A percentile compares a stretch with the other conserved stretches of the same genome.
Evolutionary conservation across 176 grass and related monocot species (phyloP).

Genomic region (Oryza rufipogon): DNA sequence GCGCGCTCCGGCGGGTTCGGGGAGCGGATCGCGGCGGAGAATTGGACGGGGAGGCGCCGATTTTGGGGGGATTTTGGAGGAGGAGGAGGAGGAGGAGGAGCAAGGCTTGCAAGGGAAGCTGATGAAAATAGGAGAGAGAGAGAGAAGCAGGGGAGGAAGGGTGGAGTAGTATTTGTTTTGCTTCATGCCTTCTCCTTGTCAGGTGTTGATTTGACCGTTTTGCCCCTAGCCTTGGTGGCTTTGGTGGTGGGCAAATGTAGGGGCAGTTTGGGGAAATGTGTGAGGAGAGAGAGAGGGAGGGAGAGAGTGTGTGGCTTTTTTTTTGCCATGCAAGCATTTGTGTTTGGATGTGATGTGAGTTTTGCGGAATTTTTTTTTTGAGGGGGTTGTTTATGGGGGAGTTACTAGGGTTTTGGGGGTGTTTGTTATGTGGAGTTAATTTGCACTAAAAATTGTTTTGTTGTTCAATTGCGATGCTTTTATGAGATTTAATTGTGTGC

Average conservation of each 20-base stretch:
- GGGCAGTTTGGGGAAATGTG: background rate
- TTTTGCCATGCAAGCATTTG: slow-evolving; percentile 38
- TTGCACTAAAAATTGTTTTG: background rate
- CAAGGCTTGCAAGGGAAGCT: slow-evolving; percentile 10
- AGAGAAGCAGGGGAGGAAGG: background rate
- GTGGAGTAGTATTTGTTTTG: slow-evolving; percentile 12
- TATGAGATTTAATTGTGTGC: background rate
- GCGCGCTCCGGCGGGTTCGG: background rate
- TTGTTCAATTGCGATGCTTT: background rate
- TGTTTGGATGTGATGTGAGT: background rate
- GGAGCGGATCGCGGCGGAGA: background rate
- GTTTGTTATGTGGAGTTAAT: background rate
- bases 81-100: background rate
- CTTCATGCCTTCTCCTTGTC: background rate
- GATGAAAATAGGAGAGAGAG: slow-evolving; percentile 1
- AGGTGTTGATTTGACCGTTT: slow-evolving; percentile 9
- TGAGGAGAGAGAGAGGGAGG: background rate
- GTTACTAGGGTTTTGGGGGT: background rate
- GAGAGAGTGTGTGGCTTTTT: no score
- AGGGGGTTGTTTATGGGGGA: background rate
- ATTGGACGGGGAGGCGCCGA: background rate
- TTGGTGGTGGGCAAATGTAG: background rate
- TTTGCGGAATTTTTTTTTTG: background rate
- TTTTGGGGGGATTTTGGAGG: background rate
- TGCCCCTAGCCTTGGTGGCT: background rate